Conservation (phyloP, 2,329 filamentous ascomycete genomes). For the Claviceps pusilla region DNA sequence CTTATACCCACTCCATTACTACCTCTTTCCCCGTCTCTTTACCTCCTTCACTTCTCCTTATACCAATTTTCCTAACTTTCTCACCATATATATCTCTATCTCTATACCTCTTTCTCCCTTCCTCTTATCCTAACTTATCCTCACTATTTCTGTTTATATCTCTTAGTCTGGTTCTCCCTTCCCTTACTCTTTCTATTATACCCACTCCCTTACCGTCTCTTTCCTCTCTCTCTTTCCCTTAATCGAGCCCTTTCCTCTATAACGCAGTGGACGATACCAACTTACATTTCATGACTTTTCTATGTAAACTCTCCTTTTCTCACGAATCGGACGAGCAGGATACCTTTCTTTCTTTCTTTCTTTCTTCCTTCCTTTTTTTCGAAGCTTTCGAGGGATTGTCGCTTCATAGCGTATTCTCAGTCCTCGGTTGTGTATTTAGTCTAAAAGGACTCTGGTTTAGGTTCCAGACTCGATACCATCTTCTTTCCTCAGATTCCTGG, state of each 20-base stretch:
- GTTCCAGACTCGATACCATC: background rate
- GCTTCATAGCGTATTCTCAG: background rate
- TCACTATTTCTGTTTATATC: too few species aligned
- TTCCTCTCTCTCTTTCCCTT: background rate
- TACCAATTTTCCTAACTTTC: too few species aligned
- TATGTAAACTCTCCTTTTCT: constrained; percentile 3
- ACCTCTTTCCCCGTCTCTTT: too few species aligned
- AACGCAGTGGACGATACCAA: background rate
- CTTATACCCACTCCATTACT: too few species aligned
- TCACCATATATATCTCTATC: too few species aligned
- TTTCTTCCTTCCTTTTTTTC: background rate
- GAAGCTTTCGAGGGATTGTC: background rate
- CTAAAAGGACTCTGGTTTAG: background rate
- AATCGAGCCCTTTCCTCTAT: background rate
- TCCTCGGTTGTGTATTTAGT: background rate
- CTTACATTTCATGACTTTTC: constrained; percentile 6
- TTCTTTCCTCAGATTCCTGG: background rate
- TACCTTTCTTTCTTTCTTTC: constrained; percentile 10
- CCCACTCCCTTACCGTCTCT: background rate
- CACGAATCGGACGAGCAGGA: constrained; percentile 9
- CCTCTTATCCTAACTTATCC: too few species aligned
- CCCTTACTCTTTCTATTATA: too few species aligned
- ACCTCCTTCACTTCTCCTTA: too few species aligned
- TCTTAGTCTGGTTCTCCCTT: too few species aligned
- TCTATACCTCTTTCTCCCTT: too few species aligned